Conservation (phyloP, 2,329 filamentous ascomycete genomes). For the Helotiales sp. region DNA sequence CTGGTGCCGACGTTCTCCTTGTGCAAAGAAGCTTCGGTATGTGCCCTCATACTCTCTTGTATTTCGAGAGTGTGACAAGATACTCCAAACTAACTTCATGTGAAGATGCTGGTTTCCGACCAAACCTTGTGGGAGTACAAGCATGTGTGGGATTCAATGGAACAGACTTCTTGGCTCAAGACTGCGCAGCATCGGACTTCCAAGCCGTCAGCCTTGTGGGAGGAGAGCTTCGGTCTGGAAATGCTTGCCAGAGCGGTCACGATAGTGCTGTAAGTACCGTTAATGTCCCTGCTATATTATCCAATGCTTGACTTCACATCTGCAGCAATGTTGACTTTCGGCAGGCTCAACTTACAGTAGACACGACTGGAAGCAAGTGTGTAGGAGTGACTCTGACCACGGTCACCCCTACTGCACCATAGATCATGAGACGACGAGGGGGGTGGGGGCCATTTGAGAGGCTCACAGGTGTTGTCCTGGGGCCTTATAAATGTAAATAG, state of each 20-base stretch:
- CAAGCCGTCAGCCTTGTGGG: slow-evolving; percentile 33
- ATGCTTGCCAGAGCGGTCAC: slow-evolving; percentile 39
- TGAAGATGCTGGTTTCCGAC: neutral
- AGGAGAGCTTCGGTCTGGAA: slow-evolving; percentile 32
- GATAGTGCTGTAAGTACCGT: slow-evolving; percentile 22
- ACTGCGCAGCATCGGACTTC: slow-evolving; percentile 33
- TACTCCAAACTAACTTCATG: neutral
- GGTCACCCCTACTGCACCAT: slow-evolving; percentile 3
- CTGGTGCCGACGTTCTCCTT: slow-evolving; percentile 36
- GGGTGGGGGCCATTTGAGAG: too few relatives aligned
- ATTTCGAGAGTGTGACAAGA: too few relatives aligned
- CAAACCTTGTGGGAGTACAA: neutral
- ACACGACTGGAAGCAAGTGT: slow-evolving; percentile 31
- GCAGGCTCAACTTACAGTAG: slow-evolving; percentile 34
- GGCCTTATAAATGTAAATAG: too few relatives aligned
- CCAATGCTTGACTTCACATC: neutral
- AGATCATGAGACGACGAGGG: neutral
- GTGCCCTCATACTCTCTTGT: too few relatives aligned
- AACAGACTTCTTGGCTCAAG: slow-evolving; percentile 39
- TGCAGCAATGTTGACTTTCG: neutral
- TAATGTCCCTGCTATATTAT: neutral
- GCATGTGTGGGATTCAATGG: slow-evolving; percentile 42
- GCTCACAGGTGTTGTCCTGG: too few relatives aligned
- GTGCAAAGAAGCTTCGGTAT: slow-evolving; percentile 41
- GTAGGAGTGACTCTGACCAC: slow-evolving; percentile 35